Evolutionary conservation across 129 eudicot genomes (phyloP).

Genomic region (Flaveria bidentis): DNA sequence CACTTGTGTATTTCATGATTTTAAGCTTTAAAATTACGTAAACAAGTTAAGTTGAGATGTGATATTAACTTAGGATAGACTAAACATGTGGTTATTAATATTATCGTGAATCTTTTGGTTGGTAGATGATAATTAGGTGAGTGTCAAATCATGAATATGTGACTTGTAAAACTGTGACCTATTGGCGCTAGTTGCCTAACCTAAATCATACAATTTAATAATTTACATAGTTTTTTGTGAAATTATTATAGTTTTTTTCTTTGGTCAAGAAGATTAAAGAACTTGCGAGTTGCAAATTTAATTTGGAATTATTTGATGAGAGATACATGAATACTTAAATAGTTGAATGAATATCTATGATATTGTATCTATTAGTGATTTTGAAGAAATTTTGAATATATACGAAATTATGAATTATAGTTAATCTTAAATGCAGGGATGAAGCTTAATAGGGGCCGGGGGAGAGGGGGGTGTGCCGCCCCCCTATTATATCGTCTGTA

Average conservation of each 20-base stretch:
- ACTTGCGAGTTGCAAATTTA: conserved; percentile 8
- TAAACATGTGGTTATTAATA: conserved; percentile 20
- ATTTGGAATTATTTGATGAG: neutral
- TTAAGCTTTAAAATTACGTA: conserved; percentile 9
- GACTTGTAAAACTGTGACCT: conserved; percentile 26
- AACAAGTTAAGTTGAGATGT: conserved; percentile 14
- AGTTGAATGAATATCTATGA: neutral
- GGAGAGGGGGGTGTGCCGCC: too few relatives aligned
- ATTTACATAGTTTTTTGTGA: neutral
- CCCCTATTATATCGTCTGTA: too few relatives aligned
- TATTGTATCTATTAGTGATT: neutral
- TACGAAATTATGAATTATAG: too few relatives aligned
- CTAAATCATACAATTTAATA: conserved; percentile 13
- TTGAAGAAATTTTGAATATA: neutral
- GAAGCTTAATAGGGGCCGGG: too few relatives aligned
- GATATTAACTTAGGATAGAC: neutral
- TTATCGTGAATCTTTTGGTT: conserved; percentile 30
- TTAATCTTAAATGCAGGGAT: neutral
- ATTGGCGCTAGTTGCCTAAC: conserved; percentile 27
- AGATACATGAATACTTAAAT: neutral
- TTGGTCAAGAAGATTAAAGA: conserved; percentile 23
- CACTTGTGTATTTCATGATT: too few relatives aligned
- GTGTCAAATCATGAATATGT: conserved; percentile 34
- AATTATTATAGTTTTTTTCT: neutral
- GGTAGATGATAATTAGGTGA: conserved; percentile 40